Evolutionary conservation across 176 grass and related monocot species (phyloP), one percentile per base, ranked within the genome.

Genomic region (Avena insularis): DNA sequence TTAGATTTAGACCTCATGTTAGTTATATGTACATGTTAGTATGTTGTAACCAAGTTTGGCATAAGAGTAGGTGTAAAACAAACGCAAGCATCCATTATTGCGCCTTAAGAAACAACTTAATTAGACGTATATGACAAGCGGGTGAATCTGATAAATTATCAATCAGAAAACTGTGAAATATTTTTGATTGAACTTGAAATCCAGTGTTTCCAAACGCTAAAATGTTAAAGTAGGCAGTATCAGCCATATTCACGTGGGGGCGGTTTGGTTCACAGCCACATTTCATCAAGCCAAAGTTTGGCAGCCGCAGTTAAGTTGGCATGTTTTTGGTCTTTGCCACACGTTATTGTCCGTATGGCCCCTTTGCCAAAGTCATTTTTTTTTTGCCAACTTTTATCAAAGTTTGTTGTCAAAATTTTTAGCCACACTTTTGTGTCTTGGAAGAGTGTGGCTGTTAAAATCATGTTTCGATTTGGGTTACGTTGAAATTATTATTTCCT

Each of bases 31-130:
- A 12, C 9, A 29, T 75, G 59, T 5, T 27, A 76, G 51, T 35
- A 76, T 71, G 57, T 70, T 69, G 51, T 9, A 82, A 84, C 14
- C 12, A 76, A 46, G 3, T 12, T 29, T 55, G 12, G 45, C 13
- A 17, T 19, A 45, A 70, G 10, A 86, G 11, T 66, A 75, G 20
- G 17, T 45, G 31, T 20, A 82, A 4, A 60, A 16, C 1, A 21
- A 84, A 58, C 81, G 50, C 8, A 81, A 81, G 11, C 14, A 65
- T 33, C 69, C 45, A 43, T 89, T 14, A 57, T 29, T 43, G 20
- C 51, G n/a, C 68, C 60, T 11, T 59, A n/a, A 84, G 7, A 80
- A 84, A 23, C 10, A 50, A 25, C 13, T 80, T 53, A 8, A 57
- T 35, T 79, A 35, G 4, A 79, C 0, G 25, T 10, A 13, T 19